phyloP scores from a whole-genome alignment of 305 asterid genomes.

The Fraxinus baroniana region DNA sequence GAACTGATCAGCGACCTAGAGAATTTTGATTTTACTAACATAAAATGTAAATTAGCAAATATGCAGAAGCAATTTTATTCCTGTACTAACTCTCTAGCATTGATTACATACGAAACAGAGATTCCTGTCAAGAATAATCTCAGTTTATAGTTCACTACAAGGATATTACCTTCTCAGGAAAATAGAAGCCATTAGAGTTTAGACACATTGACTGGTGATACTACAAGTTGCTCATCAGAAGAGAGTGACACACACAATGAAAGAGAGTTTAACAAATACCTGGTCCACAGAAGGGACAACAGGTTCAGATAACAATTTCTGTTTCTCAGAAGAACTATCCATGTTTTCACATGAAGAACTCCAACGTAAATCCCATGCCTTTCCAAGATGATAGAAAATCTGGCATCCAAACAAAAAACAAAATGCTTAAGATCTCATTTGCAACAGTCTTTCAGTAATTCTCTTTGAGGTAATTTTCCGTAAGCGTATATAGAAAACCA shows the following conservation, averaged over 20 bases:
- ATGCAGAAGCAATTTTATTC: neutral
- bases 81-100: constrained; percentile 4
- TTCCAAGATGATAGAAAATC: constrained; percentile 90
- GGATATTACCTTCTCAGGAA: neutral
- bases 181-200: neutral
- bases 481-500: neutral
- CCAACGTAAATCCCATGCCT: constrained; percentile 95
- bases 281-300: constrained; percentile 55
- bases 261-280: constrained; percentile 43
- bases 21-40: neutral
- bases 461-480: constrained; percentile 1
- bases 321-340: constrained; percentile 41
- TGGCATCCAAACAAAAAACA: constrained; percentile 34
- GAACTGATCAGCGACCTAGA: neutral
- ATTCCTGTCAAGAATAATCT: constrained; percentile 5
- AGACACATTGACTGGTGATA: constrained; percentile 1
- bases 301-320: constrained; percentile 53
- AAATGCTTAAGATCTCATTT: constrained; percentile 18
- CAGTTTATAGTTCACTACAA: neutral
- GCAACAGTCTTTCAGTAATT: constrained; percentile 1
- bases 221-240: constrained; percentile 20
- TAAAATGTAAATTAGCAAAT: neutral
- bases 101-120: constrained; percentile 14
- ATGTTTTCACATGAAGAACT: constrained; percentile 37
- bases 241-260: constrained; percentile 12